Base-by-base conservation (phyloP, 1,284 basidiomycete genomes). In the Ganoderma leucocontextum region DNA sequence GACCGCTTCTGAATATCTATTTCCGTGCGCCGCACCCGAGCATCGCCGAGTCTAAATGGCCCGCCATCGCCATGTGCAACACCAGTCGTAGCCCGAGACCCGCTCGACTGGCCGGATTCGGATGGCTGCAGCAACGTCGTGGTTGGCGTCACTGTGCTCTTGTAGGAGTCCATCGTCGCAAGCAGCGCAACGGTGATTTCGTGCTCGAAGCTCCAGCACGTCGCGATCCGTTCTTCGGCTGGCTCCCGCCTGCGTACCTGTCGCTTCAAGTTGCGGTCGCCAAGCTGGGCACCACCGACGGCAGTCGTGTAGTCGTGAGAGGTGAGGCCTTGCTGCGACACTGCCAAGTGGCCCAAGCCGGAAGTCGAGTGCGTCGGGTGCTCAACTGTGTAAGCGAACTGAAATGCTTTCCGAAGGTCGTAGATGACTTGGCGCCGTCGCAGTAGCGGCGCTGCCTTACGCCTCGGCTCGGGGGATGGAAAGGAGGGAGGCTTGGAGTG, bases 161-260 rank as follows among this genome's bases (percentile, higher is more conserved):
- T 60, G 22, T 13, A 49, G 22, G 36, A 44, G 39, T 53, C 62
- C 73, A 72, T 69, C 41, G 73, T 68, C 12, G 70, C 67, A 52
- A 74, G 64, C n/a, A 74, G 67, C 36, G 73, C 73, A 41, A 74
- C 65, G 9, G 73, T 73, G 42, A 74, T 73, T 58, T 74, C 62
- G 29, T 74, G 70, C 42, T 74, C 73, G 59, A 74, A 74, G 39
- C 68, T 68, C 68, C 63, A 67, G 22, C 49, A 53, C 22, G 25
- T 4, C 22, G 52, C 36, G 38, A 38, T 52, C 52, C 22, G 58
- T 39, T 39, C 36, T 13, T 41, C 38, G 58, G 22, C 38, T 22
- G 8, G 5, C 57, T 39, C 57, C 57, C 57, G 36, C 33, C 38
- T 59, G 7, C 17, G 3, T 39, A 29, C 29, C 29, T 35, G 38